phyloP scores from a whole-genome alignment of 2,329 filamentous ascomycete species.

The Fusarium phyllophilum region DNA sequence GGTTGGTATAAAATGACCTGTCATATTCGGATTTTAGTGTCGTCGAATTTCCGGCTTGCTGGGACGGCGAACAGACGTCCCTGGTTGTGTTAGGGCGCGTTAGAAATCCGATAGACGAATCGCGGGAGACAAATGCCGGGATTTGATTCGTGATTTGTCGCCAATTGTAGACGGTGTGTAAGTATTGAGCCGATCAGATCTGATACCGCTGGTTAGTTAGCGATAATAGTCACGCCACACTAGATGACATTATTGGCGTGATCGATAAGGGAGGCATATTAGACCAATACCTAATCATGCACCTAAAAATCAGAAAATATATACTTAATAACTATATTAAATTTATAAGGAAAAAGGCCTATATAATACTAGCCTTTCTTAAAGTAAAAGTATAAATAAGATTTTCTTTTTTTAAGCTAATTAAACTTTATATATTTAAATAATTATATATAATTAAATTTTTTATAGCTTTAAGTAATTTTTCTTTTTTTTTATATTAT shows the following conservation, averaged over 20 bases:
- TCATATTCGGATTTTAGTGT: constrained; percentile 31
- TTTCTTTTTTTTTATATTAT: too few relatives aligned
- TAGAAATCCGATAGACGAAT: constrained; percentile 34
- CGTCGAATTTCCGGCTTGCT: constrained; percentile 29
- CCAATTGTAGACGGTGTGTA: constrained; percentile 27
- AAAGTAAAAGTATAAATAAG: too few relatives aligned
- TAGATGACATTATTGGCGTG: constrained; percentile 3
- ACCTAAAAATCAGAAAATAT: too few relatives aligned
- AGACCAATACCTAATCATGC: neutral
- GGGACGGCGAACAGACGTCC: constrained; percentile 37
- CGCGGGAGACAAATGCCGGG: constrained; percentile 26
- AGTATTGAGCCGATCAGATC: constrained; percentile 30
- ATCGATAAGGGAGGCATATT: constrained; percentile 4
- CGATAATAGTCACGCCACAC: constrained; percentile 19
- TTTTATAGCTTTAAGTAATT: too few relatives aligned
- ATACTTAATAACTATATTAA: too few relatives aligned
- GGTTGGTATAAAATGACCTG: constrained; percentile 27
- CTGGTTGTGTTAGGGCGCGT: constrained; percentile 28
- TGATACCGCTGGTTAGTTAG: constrained; percentile 23
- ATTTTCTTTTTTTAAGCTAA: too few relatives aligned
- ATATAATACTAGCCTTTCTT: too few relatives aligned
- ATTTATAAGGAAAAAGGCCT: too few relatives aligned
- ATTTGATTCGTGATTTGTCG: constrained; percentile 24
- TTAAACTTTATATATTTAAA: too few relatives aligned
- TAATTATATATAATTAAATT: too few relatives aligned